Base-by-base conservation (phyloP, 1,284 basidiomycete genomes). In the Marasmius sp. region DNA sequence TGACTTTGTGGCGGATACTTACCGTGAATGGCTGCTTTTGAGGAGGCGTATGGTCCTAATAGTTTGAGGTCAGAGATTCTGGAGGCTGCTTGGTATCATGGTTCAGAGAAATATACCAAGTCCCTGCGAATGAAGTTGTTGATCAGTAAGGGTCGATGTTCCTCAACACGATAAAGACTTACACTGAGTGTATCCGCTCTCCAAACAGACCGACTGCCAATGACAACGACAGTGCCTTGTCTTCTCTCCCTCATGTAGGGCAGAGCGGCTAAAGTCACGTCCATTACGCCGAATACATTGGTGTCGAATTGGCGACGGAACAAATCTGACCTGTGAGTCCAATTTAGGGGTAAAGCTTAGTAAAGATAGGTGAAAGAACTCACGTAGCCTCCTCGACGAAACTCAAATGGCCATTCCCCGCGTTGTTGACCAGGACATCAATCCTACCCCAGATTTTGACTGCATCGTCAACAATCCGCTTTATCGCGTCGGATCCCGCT, bases 351-450 rank as follows among this genome's bases (percentile, higher is more conserved):
- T 14, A 12, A 33, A 16, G n/a, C 38, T 39, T 20, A 14, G 39
- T 27, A 5, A 27, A 27, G 5, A 5, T 27, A 27, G 10, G 41
- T n/a, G 16, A 12, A 22, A 27, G n/a, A 39, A 68, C 72, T 34
- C 45, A 77, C 75, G 75, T 72, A 43, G 64, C 64, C 56, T 77
- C 77, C 63, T 78, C 76, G 11, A 70, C 61, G 14, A 69, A 64
- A 20, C 70, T 71, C 7, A 68, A 45, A 16, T 66, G 39, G 8
- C 70, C 71, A 53, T 67, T 64, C 2, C 75, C 74, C 4, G 75
- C 74, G 60, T 77, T 76, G 58, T 75, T 77, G n/a, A 77, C 76
- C 8, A 77, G 55, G 5, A 76, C 71, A 61, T 77, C 75, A 12
- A 77, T 64, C 39, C 67, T 67, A 7, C 74, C 73, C 71, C 71